phyloP scores from a whole-genome alignment of 208 protist genomes.

The Jaenimonas drosophilae region DNA sequence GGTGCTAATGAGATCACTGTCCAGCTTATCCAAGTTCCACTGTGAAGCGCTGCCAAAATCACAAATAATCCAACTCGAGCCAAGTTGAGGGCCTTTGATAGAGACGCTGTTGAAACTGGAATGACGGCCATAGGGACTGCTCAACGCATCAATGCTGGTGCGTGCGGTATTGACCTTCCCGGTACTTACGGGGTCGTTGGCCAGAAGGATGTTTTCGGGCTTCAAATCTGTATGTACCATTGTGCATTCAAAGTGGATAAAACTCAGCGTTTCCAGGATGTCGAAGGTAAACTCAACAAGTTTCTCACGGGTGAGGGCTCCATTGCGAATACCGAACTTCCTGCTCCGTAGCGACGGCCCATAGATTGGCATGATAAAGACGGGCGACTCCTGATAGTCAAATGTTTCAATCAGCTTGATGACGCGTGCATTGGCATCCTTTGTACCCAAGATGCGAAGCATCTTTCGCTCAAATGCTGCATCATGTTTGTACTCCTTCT shows the following conservation, averaged over 20 bases:
- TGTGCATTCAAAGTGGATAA: conserved; percentile 67
- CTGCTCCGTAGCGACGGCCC: conserved; percentile 58
- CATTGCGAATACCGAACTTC: conserved; percentile 47
- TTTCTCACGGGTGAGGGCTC: conserved; percentile 39
- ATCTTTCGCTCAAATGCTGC: conserved; percentile 75
- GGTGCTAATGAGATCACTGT: conserved; percentile 81
- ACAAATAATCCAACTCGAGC: conserved; percentile 61
- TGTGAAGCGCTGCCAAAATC: conserved; percentile 85
- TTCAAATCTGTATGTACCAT: conserved; percentile 97
- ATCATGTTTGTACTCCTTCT: conserved; percentile 67
- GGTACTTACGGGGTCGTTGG: no score
- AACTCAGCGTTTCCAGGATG: conserved; percentile 65
- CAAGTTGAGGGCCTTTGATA: no score
- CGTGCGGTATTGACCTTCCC: conserved; percentile 20
- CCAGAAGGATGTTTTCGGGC: conserved; percentile 95
- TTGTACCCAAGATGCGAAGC: conserved; percentile 39
- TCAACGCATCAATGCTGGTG: conserved; percentile 27
- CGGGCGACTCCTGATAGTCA: conserved; percentile 49
- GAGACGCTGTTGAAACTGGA: no score
- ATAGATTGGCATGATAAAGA: conserved; percentile 79
- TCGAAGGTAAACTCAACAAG: conserved; percentile 50
- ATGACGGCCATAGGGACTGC: no score
- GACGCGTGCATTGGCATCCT: conserved; percentile 32
- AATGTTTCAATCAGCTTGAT: conserved; percentile 71
- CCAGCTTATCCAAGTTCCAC: conserved; percentile 53